Conservation (phyloP, 2,329 filamentous ascomycete species). For the Calonectria hongkongensis region DNA sequence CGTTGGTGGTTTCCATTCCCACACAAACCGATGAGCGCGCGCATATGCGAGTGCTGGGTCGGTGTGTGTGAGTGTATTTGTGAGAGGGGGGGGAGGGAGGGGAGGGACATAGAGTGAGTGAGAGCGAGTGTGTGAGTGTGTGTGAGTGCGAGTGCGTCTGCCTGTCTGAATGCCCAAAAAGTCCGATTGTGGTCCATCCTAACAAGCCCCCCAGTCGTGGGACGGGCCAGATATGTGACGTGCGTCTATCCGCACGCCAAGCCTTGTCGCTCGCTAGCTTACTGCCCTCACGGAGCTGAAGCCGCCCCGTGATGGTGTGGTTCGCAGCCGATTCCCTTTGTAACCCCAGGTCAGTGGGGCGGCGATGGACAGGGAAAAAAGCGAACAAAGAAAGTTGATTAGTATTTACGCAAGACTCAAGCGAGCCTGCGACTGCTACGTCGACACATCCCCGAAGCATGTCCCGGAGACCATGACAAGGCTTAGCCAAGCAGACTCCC, state of each 20-base stretch:
- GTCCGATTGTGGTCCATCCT: not conserved
- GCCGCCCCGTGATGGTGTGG: constrained; percentile 38
- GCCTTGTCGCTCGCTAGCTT: constrained; percentile 22
- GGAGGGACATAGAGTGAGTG: too few relatives aligned
- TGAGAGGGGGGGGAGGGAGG: too few relatives aligned
- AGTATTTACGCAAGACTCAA: constrained; percentile 24
- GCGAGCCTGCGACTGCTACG: constrained; percentile 24
- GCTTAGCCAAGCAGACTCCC: constrained; percentile 30
- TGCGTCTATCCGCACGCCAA: constrained; percentile 40
- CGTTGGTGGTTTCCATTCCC: constrained; percentile 24
- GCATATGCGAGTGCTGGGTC: constrained; percentile 8
- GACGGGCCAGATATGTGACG: constrained; percentile 33
- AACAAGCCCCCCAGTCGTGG: constrained; percentile 11
- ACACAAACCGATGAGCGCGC: constrained; percentile 15
- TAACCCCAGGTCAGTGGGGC: constrained; percentile 26
- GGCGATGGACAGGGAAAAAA: constrained; percentile 24
- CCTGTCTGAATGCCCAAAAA: constrained; percentile 16
- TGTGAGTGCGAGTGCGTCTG: constrained; percentile 6
- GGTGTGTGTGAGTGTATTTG: constrained; percentile 7
- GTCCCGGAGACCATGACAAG: constrained; percentile 34
- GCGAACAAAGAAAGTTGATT: constrained; percentile 18
- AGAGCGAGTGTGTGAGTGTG: not conserved
- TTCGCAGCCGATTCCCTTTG: constrained; percentile 29
- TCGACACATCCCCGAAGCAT: constrained; percentile 29
- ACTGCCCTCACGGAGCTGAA: constrained; percentile 36